Evolutionary conservation across 179 eudicot species (phyloP).

Genomic region (Silene vulgaris): DNA sequence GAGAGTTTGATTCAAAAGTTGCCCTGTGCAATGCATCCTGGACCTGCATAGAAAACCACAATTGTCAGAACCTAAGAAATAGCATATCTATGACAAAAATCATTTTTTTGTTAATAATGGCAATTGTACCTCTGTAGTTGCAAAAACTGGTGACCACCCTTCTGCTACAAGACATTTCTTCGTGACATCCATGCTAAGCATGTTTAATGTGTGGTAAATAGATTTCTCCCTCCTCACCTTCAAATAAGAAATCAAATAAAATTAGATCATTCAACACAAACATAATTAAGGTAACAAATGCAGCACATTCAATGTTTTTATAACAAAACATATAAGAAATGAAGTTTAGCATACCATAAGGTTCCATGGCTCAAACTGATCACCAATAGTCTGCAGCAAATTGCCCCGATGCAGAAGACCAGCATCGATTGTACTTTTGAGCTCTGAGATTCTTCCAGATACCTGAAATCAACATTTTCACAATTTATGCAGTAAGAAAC

Average conservation of each 20-base stretch:
- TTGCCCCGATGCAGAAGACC: slow-evolving; percentile 64
- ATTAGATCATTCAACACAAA: not conserved
- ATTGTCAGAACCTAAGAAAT: not conserved
- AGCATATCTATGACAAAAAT: not conserved
- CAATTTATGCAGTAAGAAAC: not conserved
- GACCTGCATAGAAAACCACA: slow-evolving; percentile 40
- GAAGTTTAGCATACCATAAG: slow-evolving; percentile 49
- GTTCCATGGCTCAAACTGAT: slow-evolving; percentile 77
- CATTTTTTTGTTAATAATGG: not conserved
- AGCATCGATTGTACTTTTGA: slow-evolving; percentile 70
- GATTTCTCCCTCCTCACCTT: slow-evolving; percentile 96
- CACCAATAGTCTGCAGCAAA: slow-evolving; percentile 55
- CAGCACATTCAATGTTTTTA: not conserved
- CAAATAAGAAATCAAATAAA: slow-evolving; percentile 10
- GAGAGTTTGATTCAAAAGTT: slow-evolving; percentile 83
- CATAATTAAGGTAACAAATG: not conserved
- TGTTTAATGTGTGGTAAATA: slow-evolving; percentile 83
- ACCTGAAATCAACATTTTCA: slow-evolving; percentile 39
- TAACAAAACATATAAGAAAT: not conserved
- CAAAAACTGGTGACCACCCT: slow-evolving; percentile 94
- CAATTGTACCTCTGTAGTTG: slow-evolving; percentile 60
- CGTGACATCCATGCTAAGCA: slow-evolving; percentile 95
- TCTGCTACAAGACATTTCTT: slow-evolving; percentile 98
- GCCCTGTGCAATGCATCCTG: slow-evolving; percentile 92
- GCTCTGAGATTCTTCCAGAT: slow-evolving; percentile 67